These are phyloP conservation scores for barrel medic (Medicago truncatula) DNA, from an alignment of 306 rosid species.

Conservation along the genomic window DNA sequence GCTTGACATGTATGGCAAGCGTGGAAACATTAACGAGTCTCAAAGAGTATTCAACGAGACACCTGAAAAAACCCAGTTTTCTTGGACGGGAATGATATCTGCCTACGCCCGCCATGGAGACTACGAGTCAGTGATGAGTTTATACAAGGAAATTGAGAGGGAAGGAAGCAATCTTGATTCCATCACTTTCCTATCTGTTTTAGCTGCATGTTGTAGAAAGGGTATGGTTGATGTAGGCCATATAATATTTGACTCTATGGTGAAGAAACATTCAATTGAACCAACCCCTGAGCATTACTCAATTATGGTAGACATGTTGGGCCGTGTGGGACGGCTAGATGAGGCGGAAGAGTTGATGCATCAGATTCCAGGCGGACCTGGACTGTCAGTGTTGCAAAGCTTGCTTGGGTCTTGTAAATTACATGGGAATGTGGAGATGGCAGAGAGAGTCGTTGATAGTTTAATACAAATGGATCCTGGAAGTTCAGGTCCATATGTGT, in stretches of 20 bases:
- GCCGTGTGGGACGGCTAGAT: conserved; percentile 69
- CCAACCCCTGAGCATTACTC: conserved; percentile 76
- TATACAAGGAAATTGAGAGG: conserved; percentile 68
- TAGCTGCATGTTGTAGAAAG: conserved; percentile 78
- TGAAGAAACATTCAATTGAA: conserved; percentile 60
- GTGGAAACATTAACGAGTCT: conserved; percentile 74
- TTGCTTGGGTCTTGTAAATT: conserved; percentile 78
- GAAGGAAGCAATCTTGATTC: conserved; percentile 65
- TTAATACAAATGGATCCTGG: conserved; percentile 70
- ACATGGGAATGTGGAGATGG: conserved; percentile 77
- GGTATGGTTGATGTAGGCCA: conserved; percentile 77
- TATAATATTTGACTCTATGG: conserved; percentile 61
- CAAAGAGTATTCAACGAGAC: conserved; percentile 66
- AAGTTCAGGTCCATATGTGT: conserved; percentile 73
- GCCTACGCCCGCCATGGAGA: conserved; percentile 80
- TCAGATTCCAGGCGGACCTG: conserved; percentile 70
- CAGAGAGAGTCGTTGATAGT: conserved; percentile 55
- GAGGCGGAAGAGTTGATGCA: conserved; percentile 68
- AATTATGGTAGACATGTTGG: conserved; percentile 81
- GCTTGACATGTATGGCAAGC: conserved; percentile 88
- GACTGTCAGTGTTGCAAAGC: conserved; percentile 74
- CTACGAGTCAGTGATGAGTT: conserved; percentile 61
- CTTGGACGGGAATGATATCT: conserved; percentile 86
- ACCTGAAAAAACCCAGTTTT: conserved; percentile 58
- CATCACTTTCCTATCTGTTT: conserved; percentile 75